Conservation (phyloP, 1,139 yeast species). For the Lodderomyces theae region DNA sequence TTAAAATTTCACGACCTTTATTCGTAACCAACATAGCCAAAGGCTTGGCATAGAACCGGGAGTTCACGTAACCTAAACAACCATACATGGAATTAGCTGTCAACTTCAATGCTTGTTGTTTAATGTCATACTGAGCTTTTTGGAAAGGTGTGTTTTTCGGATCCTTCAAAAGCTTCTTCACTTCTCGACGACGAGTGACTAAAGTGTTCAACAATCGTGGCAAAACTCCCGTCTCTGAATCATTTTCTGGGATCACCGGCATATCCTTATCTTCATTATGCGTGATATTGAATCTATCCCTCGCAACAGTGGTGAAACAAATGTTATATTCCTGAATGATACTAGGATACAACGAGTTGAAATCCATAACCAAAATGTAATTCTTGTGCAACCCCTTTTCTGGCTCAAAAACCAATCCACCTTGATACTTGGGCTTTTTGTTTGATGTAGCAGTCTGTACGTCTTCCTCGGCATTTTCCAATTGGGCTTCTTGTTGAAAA, state of each 20-base stretch:
- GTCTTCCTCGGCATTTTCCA: constrained; percentile 45
- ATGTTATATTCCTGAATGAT: constrained; percentile 96
- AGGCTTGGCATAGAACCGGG: constrained; percentile 94
- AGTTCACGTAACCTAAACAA: constrained; percentile 88
- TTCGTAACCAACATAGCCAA: constrained; percentile 93
- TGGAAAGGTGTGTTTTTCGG: constrained; percentile 63
- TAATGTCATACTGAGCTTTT: constrained; percentile 82
- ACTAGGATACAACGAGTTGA: constrained; percentile 95
- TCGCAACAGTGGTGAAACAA: constrained; percentile 91
- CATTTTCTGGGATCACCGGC: constrained; percentile 68
- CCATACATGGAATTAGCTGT: constrained; percentile 99
- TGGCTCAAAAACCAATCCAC: constrained; percentile 97
- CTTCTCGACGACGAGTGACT: constrained; percentile 91
- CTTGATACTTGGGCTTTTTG: constrained; percentile 83
- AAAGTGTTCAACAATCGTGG: constrained; percentile 81
- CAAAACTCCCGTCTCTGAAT: constrained; percentile 70
- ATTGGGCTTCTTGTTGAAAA: constrained; percentile 36
- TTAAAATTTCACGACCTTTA: constrained; percentile 92
- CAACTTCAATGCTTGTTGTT: constrained; percentile 92
- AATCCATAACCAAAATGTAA: constrained; percentile 92
- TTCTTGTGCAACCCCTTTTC: constrained; percentile 92
- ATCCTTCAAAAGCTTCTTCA: constrained; percentile 78
- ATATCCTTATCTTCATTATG: constrained; percentile 61
- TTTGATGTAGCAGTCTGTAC: constrained; percentile 51
- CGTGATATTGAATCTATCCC: constrained; percentile 49